phyloP scores from a whole-genome alignment of 768 basidiomycete species.

The Mycena epipterygia region DNA sequence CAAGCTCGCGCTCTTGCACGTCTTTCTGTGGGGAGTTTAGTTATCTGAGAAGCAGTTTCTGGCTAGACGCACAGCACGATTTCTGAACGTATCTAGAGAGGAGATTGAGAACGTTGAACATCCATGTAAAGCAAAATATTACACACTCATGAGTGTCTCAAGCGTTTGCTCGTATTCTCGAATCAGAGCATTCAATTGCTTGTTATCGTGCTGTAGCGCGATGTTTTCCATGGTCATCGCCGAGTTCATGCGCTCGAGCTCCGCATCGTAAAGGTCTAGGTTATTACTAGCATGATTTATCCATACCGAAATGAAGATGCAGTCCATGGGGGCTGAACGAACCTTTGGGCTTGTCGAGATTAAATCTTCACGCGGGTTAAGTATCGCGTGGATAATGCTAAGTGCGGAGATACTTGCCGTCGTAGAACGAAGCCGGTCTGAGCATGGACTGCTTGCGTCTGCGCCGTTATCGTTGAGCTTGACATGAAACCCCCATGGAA shows the following conservation, averaged over 20 bases:
- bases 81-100: slow-evolving; percentile 76
- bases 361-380: slow-evolving; percentile 68
- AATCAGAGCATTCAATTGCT: slow-evolving; percentile 90
- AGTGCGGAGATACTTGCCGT: slow-evolving; percentile 59
- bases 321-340: slow-evolving; percentile 21
- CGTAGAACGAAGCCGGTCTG: slow-evolving; percentile 94
- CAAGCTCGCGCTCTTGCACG: slow-evolving; percentile 92
- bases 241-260: slow-evolving; percentile 90
- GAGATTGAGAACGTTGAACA: slow-evolving; percentile 1
- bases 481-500: background rate
- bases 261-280: slow-evolving; percentile 90
- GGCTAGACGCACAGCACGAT: slow-evolving; percentile 80
- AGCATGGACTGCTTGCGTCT: slow-evolving; percentile 91
- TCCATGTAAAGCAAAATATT: background rate
- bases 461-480: slow-evolving; percentile 20
- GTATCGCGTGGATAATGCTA: background rate
- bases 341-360: slow-evolving; percentile 91
- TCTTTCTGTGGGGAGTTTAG: slow-evolving; percentile 71
- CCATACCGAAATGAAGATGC: slow-evolving; percentile 17
- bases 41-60: slow-evolving; percentile 11
- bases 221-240: slow-evolving; percentile 88
- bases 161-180: slow-evolving; percentile 98
- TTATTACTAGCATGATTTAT: slow-evolving; percentile 26
- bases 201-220: slow-evolving; percentile 91
- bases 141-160: slow-evolving; percentile 89